Conservation (phyloP, 441 rosid species). For the Arabidopsis lyrata region DNA sequence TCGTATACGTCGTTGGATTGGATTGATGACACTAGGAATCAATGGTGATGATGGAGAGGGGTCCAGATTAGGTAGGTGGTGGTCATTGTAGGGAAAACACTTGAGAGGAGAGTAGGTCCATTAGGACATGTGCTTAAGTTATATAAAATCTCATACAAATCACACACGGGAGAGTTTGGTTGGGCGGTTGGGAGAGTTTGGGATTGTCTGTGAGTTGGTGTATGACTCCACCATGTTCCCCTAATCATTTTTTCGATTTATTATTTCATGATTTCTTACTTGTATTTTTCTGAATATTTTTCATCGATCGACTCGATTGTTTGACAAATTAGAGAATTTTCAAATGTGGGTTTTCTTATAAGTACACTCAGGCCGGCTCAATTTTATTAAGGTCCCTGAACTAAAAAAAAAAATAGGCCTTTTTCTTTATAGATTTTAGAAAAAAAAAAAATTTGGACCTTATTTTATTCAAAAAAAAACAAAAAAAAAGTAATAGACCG, state of each 20-base stretch:
- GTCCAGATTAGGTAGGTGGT: conserved; percentile 51
- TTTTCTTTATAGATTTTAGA: no score
- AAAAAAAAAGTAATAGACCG: no score
- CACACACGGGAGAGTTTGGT: conserved; percentile 42
- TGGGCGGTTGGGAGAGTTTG: conserved; percentile 44
- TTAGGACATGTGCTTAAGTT: conserved; percentile 50
- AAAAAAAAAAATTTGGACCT: no score
- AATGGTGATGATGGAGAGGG: conserved; percentile 40
- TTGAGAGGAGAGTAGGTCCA: conserved; percentile 46
- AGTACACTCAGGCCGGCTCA: no score
- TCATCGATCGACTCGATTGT: not conserved
- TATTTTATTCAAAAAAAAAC: no score
- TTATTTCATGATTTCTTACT: conserved; percentile 18
- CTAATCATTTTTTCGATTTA: conserved; percentile 5
- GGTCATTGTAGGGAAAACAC: conserved; percentile 43
- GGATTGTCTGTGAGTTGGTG: conserved; percentile 41
- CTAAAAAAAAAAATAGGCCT: no score
- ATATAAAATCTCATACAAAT: conserved; percentile 40
- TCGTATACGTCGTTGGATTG: conserved; percentile 17
- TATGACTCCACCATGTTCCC: conserved; percentile 41
- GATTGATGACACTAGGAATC: conserved; percentile 18
- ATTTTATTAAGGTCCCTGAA: no score
- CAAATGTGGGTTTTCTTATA: not conserved
- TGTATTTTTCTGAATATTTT: not conserved
- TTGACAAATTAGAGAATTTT: conserved; percentile 25